Base-by-base conservation (phyloP, 176 grass and related monocot species). In the Eragrostis curvula region DNA sequence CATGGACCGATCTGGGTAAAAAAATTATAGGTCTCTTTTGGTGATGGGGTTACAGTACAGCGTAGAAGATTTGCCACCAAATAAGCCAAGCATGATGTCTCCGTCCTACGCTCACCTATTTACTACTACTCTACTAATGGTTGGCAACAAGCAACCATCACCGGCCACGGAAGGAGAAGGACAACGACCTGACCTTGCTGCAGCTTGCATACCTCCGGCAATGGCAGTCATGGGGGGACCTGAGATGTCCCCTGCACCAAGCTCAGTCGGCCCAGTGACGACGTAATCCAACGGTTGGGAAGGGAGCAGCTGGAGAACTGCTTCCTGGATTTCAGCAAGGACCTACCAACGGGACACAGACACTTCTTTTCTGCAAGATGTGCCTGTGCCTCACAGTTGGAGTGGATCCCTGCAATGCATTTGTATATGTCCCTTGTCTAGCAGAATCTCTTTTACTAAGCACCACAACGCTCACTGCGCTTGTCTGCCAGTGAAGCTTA, bases 291-390 rank as follows among this genome's bases (percentile, higher is more conserved):
- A 85, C 56, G 28, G 21, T 55, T 39, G 57, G 28, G 21, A 60
- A 30, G 17, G 68, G 68, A 60, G 58, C 4, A 72, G 73, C 39
- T 36, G 46, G 41, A 79, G 28, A 79, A 79, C 76, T 80, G 81
- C 53, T 68, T 80, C 87, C 87, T 63, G 76, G 52, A 63, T 80
- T 85, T 89, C 81, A 80, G 87, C 75, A 63, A 29, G 4, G 32
- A 36, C 32, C 41, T 36, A 48, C 40, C 36, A 68, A 10, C 23
- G 28, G 21, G 41, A 68, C 84, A 78, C 11, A 32, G 3, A 68
- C 42, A 59, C 81, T 74, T 75, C 59, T 89, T 84, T 89, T 75
- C 69, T 53, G 87, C 76, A 75, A 80, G 61, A 67, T 51, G 43
- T 79, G 67, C 75, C 57, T 72, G 75, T 65, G 67, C 41, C 63